Evolutionary conservation across 345 rosid species (phyloP), one percentile per base, ranked within the genome.

Genomic region (Ceriops tagal): DNA sequence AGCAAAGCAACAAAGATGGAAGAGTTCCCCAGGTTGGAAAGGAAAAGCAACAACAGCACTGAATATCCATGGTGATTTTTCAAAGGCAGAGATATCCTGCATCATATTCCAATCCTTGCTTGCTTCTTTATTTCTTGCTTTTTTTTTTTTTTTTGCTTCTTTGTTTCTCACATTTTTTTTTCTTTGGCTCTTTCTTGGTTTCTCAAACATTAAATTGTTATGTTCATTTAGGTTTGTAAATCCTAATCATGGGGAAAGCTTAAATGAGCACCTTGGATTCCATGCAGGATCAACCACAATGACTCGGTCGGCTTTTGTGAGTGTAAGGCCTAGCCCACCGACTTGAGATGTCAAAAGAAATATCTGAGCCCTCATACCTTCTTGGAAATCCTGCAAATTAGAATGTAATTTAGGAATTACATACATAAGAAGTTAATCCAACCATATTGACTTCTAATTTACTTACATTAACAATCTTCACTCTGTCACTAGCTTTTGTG

Each of bases 281-380:
- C 98, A 93, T 62, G 98, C 98, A 75, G 98, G 97, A 81, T 93
- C 98, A 53, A 91, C 96, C 67, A 89, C 98, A 79, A 93, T 95
- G 52, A 95, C 99, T 47, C 96, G 99, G 68, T 95, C 99, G 34
- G 99, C 99, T 76, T 86, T 90, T 53, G 97, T 95, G 58, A 95
- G 90, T 21, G 99, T 95, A 58, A 95, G 99, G 75, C 99, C 99
- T 26, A 95, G 93, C 69, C 99, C 99, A 61, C 99, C 99, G 73
- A 95, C 99, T 85, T 92, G 98, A 67, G 99, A 88, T 71, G 99
- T 95, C 76, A 95, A 61, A 68, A 95, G 91, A 80, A 92, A 95
- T 80, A 95, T 86, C 71, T 96, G 96, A 64, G 98, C 96, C 68
- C 80, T 86, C 55, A 19, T 55, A 66, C 90, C 96, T 66, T 80